Percentiles rank a stretch among this genome's conserved stretches.
These are phyloP conservation scores for Magnaporthiopsis poae DNA, from an alignment of 2,329 filamentous ascomycete species.

Conservation along the genomic window DNA sequence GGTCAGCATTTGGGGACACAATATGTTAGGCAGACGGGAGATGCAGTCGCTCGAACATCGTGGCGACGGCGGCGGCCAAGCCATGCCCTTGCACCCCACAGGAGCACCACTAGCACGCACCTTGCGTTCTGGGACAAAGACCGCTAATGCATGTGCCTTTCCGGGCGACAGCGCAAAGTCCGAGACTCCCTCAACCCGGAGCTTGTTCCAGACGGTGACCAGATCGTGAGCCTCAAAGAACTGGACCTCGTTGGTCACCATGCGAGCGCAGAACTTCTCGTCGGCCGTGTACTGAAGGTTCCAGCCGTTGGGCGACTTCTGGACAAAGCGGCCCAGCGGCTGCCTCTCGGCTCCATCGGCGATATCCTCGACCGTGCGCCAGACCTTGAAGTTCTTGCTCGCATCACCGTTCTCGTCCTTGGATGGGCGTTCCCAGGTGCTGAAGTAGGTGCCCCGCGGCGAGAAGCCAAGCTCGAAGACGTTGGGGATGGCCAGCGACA, in stretches of 20 bases:
- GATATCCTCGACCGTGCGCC: slow-evolving; percentile 68
- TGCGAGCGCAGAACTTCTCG: slow-evolving; percentile 83
- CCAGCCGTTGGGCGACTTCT: slow-evolving; percentile 92
- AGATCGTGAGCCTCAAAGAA: slow-evolving; percentile 88
- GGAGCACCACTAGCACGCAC: slow-evolving; percentile 32
- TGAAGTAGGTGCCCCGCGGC: slow-evolving; percentile 80
- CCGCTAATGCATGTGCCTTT: slow-evolving; percentile 81
- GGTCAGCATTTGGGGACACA: slow-evolving; percentile 14
- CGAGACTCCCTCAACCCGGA: slow-evolving; percentile 79
- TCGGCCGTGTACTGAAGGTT: slow-evolving; percentile 94
- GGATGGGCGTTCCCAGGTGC: slow-evolving; percentile 87
- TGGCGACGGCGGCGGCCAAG: neutral
- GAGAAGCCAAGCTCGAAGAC: slow-evolving; percentile 95
- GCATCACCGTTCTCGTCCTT: slow-evolving; percentile 93
- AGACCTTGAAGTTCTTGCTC: slow-evolving; percentile 93
- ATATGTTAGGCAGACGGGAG: neutral
- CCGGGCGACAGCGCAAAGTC: slow-evolving; percentile 87
- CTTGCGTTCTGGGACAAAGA: slow-evolving; percentile 94
- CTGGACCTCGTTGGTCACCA: slow-evolving; percentile 94
- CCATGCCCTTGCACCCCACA: neutral
- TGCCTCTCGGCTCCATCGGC: slow-evolving; percentile 55
- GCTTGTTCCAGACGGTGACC: slow-evolving; percentile 83
- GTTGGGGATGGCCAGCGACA: slow-evolving; percentile 66
- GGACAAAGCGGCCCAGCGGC: slow-evolving; percentile 80
- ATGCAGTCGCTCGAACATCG: neutral